Conservation (phyloP, 768 basidiomycete genomes). For the Sistotremastrum niveocremeum region DNA sequence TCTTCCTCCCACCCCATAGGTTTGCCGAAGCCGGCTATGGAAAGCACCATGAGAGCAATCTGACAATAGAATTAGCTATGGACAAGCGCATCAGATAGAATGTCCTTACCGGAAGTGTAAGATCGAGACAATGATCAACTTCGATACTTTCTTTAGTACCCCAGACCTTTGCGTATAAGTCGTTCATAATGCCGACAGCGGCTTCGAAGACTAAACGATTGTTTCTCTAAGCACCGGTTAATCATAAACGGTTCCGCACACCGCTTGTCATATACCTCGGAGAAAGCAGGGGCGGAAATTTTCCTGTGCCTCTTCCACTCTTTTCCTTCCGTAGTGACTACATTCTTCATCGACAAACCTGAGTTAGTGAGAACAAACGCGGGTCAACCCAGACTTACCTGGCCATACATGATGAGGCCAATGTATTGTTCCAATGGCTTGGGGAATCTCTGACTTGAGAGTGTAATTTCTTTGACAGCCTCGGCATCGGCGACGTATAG, state of each 20-base stretch:
- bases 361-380: no score
- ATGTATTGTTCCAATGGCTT: constrained; percentile 38
- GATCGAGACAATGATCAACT: constrained; percentile 33
- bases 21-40: constrained; percentile 26
- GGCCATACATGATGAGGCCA: constrained; percentile 35
- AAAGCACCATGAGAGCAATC: background rate
- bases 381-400: no score
- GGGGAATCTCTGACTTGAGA: constrained; percentile 37
- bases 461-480: constrained; percentile 31
- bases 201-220: constrained; percentile 36
- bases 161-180: constrained; percentile 36
- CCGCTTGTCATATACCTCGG: no score
- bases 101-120: constrained; percentile 37
- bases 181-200: constrained; percentile 26
- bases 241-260: no score
- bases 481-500: no score
- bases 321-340: no score
- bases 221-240: constrained; percentile 11
- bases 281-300: no score
- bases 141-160: constrained; percentile 23
- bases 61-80: no score
- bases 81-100: background rate
- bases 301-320: no score
- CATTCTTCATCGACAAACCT: no score
- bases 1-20: constrained; percentile 35